A percentile compares a stretch with the other conserved stretches of the same genome.
Evolutionary conservation across 805 yeast genomes (phyloP).

Genomic region (Metschnikowia picachoensis): DNA sequence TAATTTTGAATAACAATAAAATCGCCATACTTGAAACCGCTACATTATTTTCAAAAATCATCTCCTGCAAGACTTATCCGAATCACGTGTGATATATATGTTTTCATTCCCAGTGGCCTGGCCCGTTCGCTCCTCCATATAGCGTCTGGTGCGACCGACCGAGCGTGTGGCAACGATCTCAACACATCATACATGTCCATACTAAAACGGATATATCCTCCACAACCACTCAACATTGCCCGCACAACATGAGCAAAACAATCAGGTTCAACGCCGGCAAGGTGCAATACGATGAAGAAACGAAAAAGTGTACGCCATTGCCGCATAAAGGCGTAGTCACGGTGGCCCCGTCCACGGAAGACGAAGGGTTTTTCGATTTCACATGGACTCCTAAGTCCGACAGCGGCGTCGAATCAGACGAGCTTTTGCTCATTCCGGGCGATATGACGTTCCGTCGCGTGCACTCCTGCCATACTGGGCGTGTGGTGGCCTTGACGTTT

Average conservation of each 20-base stretch:
- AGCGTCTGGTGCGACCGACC: no score
- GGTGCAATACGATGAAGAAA: constrained; percentile 59
- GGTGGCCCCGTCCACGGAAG: constrained; percentile 61
- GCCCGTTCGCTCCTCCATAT: no score
- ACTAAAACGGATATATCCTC: no score
- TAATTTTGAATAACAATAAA: no score
- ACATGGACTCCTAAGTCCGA: constrained; percentile 67
- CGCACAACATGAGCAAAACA: constrained; percentile 24
- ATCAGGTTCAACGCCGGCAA: constrained; percentile 73
- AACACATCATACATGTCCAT: no score
- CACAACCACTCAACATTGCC: not conserved
- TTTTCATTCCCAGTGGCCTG: no score
- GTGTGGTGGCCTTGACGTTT: constrained; percentile 69
- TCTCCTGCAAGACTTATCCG: no score
- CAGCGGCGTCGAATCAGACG: constrained; percentile 49
- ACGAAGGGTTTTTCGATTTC: constrained; percentile 66
- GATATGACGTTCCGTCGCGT: constrained; percentile 78
- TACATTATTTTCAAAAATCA: no score
- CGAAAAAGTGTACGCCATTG: constrained; percentile 64
- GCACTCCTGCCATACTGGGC: constrained; percentile 66
- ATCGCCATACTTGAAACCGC: no score
- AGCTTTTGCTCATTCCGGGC: constrained; percentile 74
- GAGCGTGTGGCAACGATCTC: no score
- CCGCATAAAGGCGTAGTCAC: constrained; percentile 64
- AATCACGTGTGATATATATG: no score